Conservation (phyloP, 177 flowering plant species). For the Vitis hybrid region DNA sequence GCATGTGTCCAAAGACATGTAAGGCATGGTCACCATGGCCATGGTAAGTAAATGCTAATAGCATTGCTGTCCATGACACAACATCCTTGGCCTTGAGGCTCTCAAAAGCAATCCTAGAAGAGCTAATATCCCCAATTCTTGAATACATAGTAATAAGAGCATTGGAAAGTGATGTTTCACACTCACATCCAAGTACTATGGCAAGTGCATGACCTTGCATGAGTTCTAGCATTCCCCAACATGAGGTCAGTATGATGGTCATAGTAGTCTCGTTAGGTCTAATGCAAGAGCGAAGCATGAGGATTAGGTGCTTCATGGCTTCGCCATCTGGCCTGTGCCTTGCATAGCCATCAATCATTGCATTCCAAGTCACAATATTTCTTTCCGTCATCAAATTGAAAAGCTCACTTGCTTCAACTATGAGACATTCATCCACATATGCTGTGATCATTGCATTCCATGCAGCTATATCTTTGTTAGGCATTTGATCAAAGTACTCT, state of each 20-base stretch:
- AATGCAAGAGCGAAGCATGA: conserved; percentile 36
- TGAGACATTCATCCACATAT: conserved; percentile 36
- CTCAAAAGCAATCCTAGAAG: conserved; percentile 41
- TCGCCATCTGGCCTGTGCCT: conserved; percentile 31
- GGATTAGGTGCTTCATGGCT: conserved; percentile 36
- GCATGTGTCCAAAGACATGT: conserved; percentile 43
- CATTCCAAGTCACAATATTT: conserved; percentile 52
- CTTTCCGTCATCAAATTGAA: conserved; percentile 41
- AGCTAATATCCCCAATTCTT: conserved; percentile 43
- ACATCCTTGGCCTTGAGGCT: conserved; percentile 36
- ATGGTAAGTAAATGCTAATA: conserved; percentile 49
- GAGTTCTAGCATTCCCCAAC: conserved; percentile 33
- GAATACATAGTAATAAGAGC: conserved; percentile 54
- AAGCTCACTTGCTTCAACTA: conserved; percentile 45
- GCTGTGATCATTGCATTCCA: conserved; percentile 69
- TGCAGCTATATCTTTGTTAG: conserved; percentile 46
- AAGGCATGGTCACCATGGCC: conserved; percentile 46
- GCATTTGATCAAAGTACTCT: conserved; percentile 53
- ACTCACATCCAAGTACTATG: conserved; percentile 41
- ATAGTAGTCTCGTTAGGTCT: conserved; percentile 48
- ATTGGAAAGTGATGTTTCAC: conserved; percentile 35
- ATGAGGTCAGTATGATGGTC: conserved; percentile 41
- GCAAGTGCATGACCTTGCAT: conserved; percentile 43
- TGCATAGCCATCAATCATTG: conserved; percentile 50
- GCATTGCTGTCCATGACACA: conserved; percentile 65